Base-by-base conservation (phyloP, 805 yeast species). In the Pichia gijzeniarum region DNA sequence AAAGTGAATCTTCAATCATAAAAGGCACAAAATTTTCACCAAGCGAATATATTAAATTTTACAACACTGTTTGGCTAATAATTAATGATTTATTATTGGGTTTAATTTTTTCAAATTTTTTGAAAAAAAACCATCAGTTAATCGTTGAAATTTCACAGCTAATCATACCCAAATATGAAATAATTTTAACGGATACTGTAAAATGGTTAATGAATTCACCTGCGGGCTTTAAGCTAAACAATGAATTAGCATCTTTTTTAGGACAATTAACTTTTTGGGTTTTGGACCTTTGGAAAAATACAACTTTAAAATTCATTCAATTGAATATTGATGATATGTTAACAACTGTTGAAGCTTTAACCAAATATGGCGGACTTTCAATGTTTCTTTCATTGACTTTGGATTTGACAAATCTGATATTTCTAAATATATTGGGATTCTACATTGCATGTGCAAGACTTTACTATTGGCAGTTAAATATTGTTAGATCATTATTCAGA, bases 181-280 rank as follows among this genome's bases (percentile, higher is more conserved):
- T 1, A 41, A 31, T 10, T 49, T 62, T 22, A 54, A 64, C 71
- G 17, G 49, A 58, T 2, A 60, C 80, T 33, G 78, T 90, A 3
- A 53, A 68, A 0, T 85, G 95, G 90, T 70, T 93, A 32, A 87
- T 89, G 70, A 74, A 80, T 49, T 85, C 90, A 56, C 99, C 99
- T 0, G 95, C 91, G 14, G 99, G 99, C 4, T 80, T 93, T 55
- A 93, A 93, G 58, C 74, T 93, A 43, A 93, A 93, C 61, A 82
- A 79, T 48, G 96, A 89, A 56, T 70, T 93, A 17, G 86, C 96
- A 0, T 72, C 70, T 14, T 95, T 93, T 57, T 72, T 91, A 60
- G 96, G 96, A 31, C 95, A 88, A 47, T 64, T 93, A 40, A 83
- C 86, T 53, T 59, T 85, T 9, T 91, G 97, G 96, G 84, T 89